Evolutionary conservation across 1,284 basidiomycete genomes (phyloP).

Genomic region (Cryptococcus neoformans): DNA sequence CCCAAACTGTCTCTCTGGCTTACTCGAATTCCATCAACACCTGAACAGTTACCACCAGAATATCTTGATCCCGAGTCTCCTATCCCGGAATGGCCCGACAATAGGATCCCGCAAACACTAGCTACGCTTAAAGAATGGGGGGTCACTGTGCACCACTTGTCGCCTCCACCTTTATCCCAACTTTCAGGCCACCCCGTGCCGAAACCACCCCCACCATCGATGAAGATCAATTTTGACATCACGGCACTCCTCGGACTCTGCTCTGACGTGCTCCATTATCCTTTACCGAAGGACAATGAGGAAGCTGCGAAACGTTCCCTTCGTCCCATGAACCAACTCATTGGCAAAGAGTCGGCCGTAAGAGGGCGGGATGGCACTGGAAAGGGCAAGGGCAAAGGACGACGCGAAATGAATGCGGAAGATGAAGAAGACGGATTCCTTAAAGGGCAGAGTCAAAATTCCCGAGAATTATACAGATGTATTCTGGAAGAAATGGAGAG

Average conservation of each 20-base stretch:
- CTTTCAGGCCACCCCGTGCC: not conserved
- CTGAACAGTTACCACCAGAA: slow-evolving; percentile 14
- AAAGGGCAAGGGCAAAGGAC: slow-evolving; percentile 56
- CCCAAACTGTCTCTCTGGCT: slow-evolving; percentile 61
- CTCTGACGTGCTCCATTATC: slow-evolving; percentile 73
- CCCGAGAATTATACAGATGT: slow-evolving; percentile 38
- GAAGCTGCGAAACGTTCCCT: slow-evolving; percentile 60
- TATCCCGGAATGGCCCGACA: slow-evolving; percentile 45
- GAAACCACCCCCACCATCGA: slow-evolving; percentile 53
- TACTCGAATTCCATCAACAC: slow-evolving; percentile 56
- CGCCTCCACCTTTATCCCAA: not conserved
- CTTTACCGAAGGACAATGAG: slow-evolving; percentile 58
- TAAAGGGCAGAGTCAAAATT: slow-evolving; percentile 36
- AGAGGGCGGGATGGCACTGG: slow-evolving; percentile 15
- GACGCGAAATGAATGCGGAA: slow-evolving; percentile 21
- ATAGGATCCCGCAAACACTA: slow-evolving; percentile 63
- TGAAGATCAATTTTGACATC: slow-evolving; percentile 69
- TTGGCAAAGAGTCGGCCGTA: not conserved
- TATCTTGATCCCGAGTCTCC: slow-evolving; percentile 22
- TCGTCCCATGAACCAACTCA: slow-evolving; percentile 43
- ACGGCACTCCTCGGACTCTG: slow-evolving; percentile 76
- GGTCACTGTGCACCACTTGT: slow-evolving; percentile 58
- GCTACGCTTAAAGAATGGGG: slow-evolving; percentile 59
- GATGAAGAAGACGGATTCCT: slow-evolving; percentile 17
- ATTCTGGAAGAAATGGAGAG: slow-evolving; percentile 63